Base-by-base conservation (phyloP, 192 early-diverging fungal genomes). In the Linnemannia zychae region DNA sequence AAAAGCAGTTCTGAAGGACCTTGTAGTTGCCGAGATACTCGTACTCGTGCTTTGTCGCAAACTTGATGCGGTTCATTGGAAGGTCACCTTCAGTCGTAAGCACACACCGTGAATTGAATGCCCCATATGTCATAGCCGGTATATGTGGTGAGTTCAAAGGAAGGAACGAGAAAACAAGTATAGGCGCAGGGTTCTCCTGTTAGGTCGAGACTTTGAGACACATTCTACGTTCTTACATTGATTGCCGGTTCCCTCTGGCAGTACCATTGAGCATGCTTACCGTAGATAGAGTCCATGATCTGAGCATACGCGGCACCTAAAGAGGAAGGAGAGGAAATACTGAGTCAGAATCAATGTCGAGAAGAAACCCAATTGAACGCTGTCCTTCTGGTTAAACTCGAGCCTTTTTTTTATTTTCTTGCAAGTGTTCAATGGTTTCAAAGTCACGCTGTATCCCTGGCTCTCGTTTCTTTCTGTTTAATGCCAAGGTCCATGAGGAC, bases 11-110 rank as follows among this genome's bases (percentile, higher is more conserved):
- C 75, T 99, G 99, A 50, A 99, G 92, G 38, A 99, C 89, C 90
- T 99, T 99, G 88, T 91, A 99, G 88, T 99, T 99, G 53, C 89
- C 89, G 28, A 99, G 92, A 84, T 96, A 99, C 88, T 99, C 98
- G 88, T 98, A 98, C 78, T 99, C 97, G 69, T 97, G 94, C 88
- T 97, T 98, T 31, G 97, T 94, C 48, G 91, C 87, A 80, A 99
- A 99, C 84, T 98, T 99, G 78, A 99, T 97, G 74, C 96, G 96
- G 73, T 85, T 86, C 78, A 99, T 91, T 31, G 94, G 94, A 17
- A 99, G 90, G 90, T 99, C 93, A 37, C 88, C 91, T 94, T 66
- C 66, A 33, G 7, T 33, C 33, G 67, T 44, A 63, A 7, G 31
- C 28, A 65, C 9, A 44, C 17, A 16, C 0, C 24, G n/a, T 38